Conservation (phyloP, 805 yeast genomes). For the Barnettozyma botsteinii region DNA sequence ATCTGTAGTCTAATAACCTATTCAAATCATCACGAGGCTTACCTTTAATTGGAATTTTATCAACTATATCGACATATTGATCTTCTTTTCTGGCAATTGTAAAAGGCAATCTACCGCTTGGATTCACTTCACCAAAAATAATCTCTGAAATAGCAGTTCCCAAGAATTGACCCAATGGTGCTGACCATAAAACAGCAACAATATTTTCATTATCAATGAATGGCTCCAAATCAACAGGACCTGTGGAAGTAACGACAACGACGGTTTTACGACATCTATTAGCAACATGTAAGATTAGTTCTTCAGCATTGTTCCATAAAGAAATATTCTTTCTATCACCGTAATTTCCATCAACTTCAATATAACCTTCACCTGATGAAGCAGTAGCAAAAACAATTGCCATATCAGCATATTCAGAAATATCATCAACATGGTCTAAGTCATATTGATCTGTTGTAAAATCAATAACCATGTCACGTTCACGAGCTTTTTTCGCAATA, state of each 20-base stretch:
- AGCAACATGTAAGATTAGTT: conserved; percentile 43
- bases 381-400: conserved; percentile 50
- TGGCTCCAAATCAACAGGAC: conserved; percentile 52
- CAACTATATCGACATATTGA: conserved; percentile 43
- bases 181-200: conserved; percentile 49
- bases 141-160: conserved; percentile 56
- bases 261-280: conserved; percentile 47
- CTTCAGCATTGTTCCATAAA: conserved; percentile 55
- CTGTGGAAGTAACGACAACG: conserved; percentile 55
- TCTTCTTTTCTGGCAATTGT: conserved; percentile 49
- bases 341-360: conserved; percentile 50
- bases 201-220: conserved; percentile 53
- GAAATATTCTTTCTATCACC: conserved; percentile 53
- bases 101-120: conserved; percentile 60
- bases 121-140: conserved; percentile 54
- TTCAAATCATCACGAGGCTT: conserved; percentile 31
- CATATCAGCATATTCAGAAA: conserved; percentile 46
- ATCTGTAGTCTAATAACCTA: conserved; percentile 46
- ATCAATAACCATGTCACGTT: conserved; percentile 40
- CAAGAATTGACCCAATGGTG: conserved; percentile 51
- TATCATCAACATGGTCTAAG: conserved; percentile 36
- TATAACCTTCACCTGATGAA: conserved; percentile 54
- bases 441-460: conserved; percentile 42
- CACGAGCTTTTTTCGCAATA: conserved; percentile 41
- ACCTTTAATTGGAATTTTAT: conserved; percentile 31